These are phyloP conservation scores for Arxiozyma telluris DNA, from an alignment of 1,139 yeast genomes.

Conservation along the genomic window DNA sequence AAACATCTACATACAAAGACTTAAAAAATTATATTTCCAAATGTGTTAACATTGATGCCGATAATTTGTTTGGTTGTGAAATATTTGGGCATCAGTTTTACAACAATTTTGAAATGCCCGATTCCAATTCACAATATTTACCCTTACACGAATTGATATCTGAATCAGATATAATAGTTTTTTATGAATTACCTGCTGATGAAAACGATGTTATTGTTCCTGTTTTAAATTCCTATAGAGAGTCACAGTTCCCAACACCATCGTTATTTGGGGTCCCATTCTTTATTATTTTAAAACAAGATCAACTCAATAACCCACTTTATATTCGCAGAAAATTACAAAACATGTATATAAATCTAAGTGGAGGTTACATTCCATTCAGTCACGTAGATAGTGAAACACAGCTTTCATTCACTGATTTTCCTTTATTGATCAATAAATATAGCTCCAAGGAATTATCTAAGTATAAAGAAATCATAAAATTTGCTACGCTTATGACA, in stretches of 20 bases:
- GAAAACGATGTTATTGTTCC: constrained; percentile 52
- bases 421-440: constrained; percentile 19
- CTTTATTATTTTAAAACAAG: constrained; percentile 47
- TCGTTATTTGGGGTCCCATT: constrained; percentile 65
- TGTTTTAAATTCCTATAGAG: constrained; percentile 48
- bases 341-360: constrained; percentile 34
- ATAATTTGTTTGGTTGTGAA: constrained; percentile 55
- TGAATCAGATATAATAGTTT: constrained; percentile 53
- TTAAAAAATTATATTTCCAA: constrained; percentile 52
- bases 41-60: constrained; percentile 39
- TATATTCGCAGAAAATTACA: constrained; percentile 49
- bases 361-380: constrained; percentile 29
- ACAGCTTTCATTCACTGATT: constrained; percentile 6
- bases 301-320: constrained; percentile 46
- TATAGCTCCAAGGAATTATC: constrained; percentile 13
- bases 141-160: constrained; percentile 66
- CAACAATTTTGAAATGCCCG: constrained; percentile 56
- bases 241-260: constrained; percentile 33
- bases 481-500: constrained; percentile 13
- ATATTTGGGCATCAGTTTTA: constrained; percentile 62
- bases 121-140: constrained; percentile 47
- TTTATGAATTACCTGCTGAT: constrained; percentile 51
- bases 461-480: constrained; percentile 9
- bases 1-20: constrained; percentile 56
- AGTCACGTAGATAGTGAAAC: constrained; percentile 10